Percentiles rank a stretch among this genome's conserved stretches.
phyloP scores from a whole-genome alignment of 2,329 filamentous ascomycete genomes.

The Colletotrichum paranaense region DNA sequence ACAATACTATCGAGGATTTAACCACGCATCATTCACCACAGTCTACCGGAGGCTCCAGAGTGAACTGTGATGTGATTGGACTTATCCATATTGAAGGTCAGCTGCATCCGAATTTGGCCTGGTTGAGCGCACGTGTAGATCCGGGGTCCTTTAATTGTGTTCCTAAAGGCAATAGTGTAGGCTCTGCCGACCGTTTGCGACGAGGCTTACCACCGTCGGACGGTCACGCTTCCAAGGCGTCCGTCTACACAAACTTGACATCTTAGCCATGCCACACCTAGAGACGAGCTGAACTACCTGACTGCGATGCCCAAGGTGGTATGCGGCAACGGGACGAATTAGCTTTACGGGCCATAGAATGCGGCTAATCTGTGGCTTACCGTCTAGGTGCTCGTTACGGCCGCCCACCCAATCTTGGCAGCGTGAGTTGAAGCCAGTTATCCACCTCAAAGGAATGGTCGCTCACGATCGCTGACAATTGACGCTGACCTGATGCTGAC shows the following conservation, averaged over 20 bases:
- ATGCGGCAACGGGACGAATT: not conserved
- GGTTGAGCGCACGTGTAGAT: not conserved
- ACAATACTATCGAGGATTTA: not conserved
- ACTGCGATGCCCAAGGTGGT: not conserved
- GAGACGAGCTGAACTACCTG: not conserved
- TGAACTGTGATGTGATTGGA: not conserved
- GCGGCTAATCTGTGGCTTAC: not conserved
- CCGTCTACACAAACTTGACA: not conserved
- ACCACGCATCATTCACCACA: not conserved
- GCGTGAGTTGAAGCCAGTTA: not conserved
- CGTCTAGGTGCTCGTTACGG: not conserved
- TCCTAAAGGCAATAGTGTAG: not conserved
- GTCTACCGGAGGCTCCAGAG: not conserved
- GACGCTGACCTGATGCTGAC: not conserved
- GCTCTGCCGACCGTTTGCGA: slow-evolving; percentile 24
- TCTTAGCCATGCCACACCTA: not conserved
- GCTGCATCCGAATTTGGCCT: not conserved
- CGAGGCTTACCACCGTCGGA: slow-evolving; percentile 21
- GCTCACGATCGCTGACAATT: not conserved
- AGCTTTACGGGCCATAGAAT: not conserved
- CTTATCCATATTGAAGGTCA: not conserved
- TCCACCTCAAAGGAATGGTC: not conserved
- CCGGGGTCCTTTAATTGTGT: not conserved
- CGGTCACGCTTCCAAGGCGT: slow-evolving; percentile 1
- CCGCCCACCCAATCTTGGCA: not conserved